Base-by-base conservation (phyloP, 1,139 yeast genomes). In the Candida frijolesensis region DNA sequence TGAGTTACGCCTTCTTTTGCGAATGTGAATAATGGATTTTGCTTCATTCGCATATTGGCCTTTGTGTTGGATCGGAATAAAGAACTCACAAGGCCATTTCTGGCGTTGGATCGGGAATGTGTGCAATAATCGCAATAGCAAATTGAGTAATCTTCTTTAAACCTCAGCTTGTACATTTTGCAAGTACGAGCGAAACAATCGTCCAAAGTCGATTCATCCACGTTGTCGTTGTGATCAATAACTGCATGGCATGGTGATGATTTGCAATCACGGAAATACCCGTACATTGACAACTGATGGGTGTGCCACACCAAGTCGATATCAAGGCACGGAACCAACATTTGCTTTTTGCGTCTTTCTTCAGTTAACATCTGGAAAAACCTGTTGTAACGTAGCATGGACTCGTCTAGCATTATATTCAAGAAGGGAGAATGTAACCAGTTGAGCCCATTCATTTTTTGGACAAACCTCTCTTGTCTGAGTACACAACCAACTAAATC, bases 281-380 rank as follows among this genome's bases (percentile, higher is more conserved):
- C 55, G 16, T 44, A 47, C 41, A 66, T 62, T 3, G 62, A 57
- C 30, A 73, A 58, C 51, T 69, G 75, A 52, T 73, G 76, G 8
- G 78, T 72, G 50, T 70, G 76, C 78, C 78, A 73, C 1, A 68
- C 60, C 40, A 74, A 59, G 51, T 74, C 78, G 32, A 74, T 66
- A 49, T 74, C 78, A 48, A 72, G 58, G 0, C 78, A 70, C 0
- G 79, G 78, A 1, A 73, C 70, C 19, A 66, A 56, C 48, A 62
- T 55, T 11, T 37, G 45, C 6, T 51, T 45, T 0, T 37, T 15
- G 8, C 29, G 8, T 6, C 39, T 48, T 35, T 11, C 45, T 52
- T 32, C 39, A 7, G 49, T 42, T 29, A 71, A 49, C 25, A 72
- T 40, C 9, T 48, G 45, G 44, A 70, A 59, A 50, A 70, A 72